Percentiles rank a stretch among this genome's conserved stretches.
Evolutionary conservation across 2,329 filamentous ascomycete genomes (phyloP).

Genomic region (Ophioceras dolichostomum): DNA sequence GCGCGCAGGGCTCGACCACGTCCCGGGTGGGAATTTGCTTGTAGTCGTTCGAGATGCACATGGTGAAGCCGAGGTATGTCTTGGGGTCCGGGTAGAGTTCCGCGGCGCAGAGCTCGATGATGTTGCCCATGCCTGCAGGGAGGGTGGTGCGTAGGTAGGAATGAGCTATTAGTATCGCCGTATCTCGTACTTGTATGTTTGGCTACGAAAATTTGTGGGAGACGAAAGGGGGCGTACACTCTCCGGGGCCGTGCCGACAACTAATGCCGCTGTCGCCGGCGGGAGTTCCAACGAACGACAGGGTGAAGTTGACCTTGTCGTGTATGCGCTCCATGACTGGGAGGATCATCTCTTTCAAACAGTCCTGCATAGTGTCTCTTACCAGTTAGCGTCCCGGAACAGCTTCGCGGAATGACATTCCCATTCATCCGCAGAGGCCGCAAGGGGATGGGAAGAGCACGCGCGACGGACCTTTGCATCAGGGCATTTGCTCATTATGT

Average conservation of each 20-base stretch:
- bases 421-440: too few species aligned
- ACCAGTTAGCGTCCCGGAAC: too few species aligned
- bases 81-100: slow-evolving; percentile 75
- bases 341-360: slow-evolving; percentile 66
- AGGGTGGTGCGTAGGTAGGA: not conserved
- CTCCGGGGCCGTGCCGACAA: slow-evolving; percentile 79
- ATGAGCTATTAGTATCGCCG: not conserved
- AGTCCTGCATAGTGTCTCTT: too few species aligned
- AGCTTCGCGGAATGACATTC: too few species aligned
- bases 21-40: slow-evolving; percentile 60
- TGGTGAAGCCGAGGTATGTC: slow-evolving; percentile 82
- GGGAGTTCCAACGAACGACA: slow-evolving; percentile 77
- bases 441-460: too few species aligned
- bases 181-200: too few species aligned
- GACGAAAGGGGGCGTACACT: slow-evolving; percentile 38
- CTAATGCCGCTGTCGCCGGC: slow-evolving; percentile 70
- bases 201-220: not conserved
- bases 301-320: slow-evolving; percentile 78
- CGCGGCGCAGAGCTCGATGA: slow-evolving; percentile 83
- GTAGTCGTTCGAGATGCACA: slow-evolving; percentile 75
- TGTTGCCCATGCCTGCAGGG: slow-evolving; percentile 65
- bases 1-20: slow-evolving; percentile 76
- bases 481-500: slow-evolving; percentile 96
- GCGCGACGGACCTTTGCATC: slow-evolving; percentile 52
- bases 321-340: slow-evolving; percentile 74